Evolutionary conservation across 192 early-diverging fungal genomes (phyloP), one percentile per base, ranked within the genome.

Genomic region (Gigaspora rosea): DNA sequence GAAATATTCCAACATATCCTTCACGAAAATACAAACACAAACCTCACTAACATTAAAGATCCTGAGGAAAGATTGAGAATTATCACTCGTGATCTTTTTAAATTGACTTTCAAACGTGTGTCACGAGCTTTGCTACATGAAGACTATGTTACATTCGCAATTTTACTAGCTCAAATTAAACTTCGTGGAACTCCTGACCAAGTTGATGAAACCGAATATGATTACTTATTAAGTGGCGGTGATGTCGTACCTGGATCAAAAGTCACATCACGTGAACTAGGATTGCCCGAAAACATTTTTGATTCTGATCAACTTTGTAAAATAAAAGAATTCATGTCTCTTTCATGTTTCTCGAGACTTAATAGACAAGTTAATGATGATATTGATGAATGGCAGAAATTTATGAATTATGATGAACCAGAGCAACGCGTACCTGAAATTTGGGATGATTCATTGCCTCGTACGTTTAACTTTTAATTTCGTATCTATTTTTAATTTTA

Each of bases 1-100:
- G 89, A 91, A 65, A 96, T 98, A 56, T 99, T 99, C 87, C 84
- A 93, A 77, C 88, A 81, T 69, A 91, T 96, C 0, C 87, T 99
- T 12, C 92, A 94, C 79, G 83, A 88, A 41, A 87, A 97, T 84
- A 84, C 91, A 41, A 81, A 90, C 62, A 84, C 91, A 41, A 81
- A 90, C 58, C 82, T 95, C 63, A 82, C 86, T 35, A 85, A 85
- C 20, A 75, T 92, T 33, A 82, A 83, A 27, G 97, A 95, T 79
- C 86, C 88, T 77, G 82, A 73, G 32, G 82, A 89, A 78, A 90
- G 97, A 48, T 79, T 99, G 78, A 79, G 78, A 0, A 89, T 95
- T 54, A 84, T 99, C 66, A 86, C 86, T 10, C 87, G 85, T 48
- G 96, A 97, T 73, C 78, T 99, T 72, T 99, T 98, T 84, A 82